Conservation (phyloP, 164 flowering plant genomes). For the Santalum album region DNA sequence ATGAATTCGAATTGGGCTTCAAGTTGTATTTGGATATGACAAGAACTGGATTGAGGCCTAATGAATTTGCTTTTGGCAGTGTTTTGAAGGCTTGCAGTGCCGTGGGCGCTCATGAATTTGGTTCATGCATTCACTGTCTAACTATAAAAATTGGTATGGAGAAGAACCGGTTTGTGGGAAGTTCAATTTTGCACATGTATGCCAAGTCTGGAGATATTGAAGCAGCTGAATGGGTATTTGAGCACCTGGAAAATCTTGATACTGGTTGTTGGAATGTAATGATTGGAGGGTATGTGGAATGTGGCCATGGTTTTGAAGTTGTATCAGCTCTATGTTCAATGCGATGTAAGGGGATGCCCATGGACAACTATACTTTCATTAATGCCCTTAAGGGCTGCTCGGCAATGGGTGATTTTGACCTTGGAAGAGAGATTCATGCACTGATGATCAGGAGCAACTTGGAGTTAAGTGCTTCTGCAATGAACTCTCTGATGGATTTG, state of each 20-base stretch:
- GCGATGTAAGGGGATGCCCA: slow-evolving; percentile 14
- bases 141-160: slow-evolving; percentile 34
- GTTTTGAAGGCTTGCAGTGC: slow-evolving; percentile 25
- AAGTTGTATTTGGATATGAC: slow-evolving; percentile 27
- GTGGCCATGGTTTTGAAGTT: slow-evolving; percentile 29
- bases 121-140: slow-evolving; percentile 31
- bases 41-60: slow-evolving; percentile 30
- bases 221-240: slow-evolving; percentile 27
- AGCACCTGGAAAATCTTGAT: slow-evolving; percentile 18
- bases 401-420: slow-evolving; percentile 16
- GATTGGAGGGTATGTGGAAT: slow-evolving; percentile 40
- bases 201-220: slow-evolving; percentile 27
- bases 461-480: slow-evolving; percentile 16
- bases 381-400: slow-evolving; percentile 39
- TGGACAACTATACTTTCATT: slow-evolving; percentile 34
- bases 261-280: slow-evolving; percentile 50
- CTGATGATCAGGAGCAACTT: slow-evolving; percentile 23
- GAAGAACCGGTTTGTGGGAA: slow-evolving; percentile 29
- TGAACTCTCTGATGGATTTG: slow-evolving; percentile 44
- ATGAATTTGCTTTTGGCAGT: slow-evolving; percentile 45
- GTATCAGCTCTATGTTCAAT: slow-evolving; percentile 20
- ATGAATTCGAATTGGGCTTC: slow-evolving; percentile 28
- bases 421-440: slow-evolving; percentile 41
- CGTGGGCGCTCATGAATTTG: slow-evolving; percentile 14
- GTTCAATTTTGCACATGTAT: slow-evolving; percentile 35